phyloP scores from a whole-genome alignment of 805 yeast species.

The Kodamaea nitidulidarum region DNA sequence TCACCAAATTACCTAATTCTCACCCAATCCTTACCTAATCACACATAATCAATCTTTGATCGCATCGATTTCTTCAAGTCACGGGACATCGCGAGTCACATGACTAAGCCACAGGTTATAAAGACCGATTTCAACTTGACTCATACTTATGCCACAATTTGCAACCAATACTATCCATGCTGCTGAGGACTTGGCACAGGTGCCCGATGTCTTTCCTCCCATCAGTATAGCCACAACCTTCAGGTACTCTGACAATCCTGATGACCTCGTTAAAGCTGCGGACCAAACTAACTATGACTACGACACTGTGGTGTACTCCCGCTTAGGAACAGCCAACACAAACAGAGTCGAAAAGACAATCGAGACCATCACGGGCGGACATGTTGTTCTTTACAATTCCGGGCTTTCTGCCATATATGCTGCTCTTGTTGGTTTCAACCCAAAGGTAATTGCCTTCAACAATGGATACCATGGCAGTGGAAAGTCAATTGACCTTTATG shows the following conservation, averaged over 20 bases:
- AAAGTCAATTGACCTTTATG: slow-evolving; percentile 60
- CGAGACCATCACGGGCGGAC: slow-evolving; percentile 54
- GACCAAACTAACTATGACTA: slow-evolving; percentile 14
- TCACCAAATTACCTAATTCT: too few relatives aligned
- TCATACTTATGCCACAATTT: slow-evolving; percentile 14
- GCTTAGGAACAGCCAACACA: slow-evolving; percentile 72
- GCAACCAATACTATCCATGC: slow-evolving; percentile 64
- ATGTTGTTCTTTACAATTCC: slow-evolving; percentile 67
- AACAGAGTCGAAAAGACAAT: slow-evolving; percentile 64
- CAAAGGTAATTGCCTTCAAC: slow-evolving; percentile 70
- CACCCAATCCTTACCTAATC: too few relatives aligned
- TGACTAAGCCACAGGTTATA: not conserved
- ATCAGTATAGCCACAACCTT: slow-evolving; percentile 79
- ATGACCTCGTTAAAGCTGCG: slow-evolving; percentile 43
- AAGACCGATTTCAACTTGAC: not conserved
- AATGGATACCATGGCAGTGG: slow-evolving; percentile 85
- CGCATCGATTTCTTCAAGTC: slow-evolving; percentile 28
- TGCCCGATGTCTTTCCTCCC: slow-evolving; percentile 71
- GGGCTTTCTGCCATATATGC: slow-evolving; percentile 84
- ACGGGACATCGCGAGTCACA: not conserved
- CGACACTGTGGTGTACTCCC: slow-evolving; percentile 47
- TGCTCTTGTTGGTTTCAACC: slow-evolving; percentile 63
- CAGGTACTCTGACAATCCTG: slow-evolving; percentile 60
- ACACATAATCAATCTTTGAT: too few relatives aligned
- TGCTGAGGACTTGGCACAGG: slow-evolving; percentile 57